Evolutionary conservation across 441 rosid genomes (phyloP), one percentile per base, ranked within the genome.

Genomic region (Francoa sonchifolia): DNA sequence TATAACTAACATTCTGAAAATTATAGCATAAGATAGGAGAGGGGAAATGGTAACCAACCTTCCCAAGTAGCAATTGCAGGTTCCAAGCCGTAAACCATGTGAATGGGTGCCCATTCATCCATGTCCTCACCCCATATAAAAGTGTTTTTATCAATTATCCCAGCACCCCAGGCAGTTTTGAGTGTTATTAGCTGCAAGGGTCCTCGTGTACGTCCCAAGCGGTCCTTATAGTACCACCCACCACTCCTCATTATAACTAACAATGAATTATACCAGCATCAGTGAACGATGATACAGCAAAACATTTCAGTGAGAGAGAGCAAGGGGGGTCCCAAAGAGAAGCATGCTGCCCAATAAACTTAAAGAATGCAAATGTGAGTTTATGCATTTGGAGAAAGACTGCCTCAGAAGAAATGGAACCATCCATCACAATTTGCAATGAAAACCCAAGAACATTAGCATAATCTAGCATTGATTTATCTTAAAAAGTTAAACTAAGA

Each of bases 51-150:
- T 20, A 9, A 62, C 64, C 44, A 50, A 88, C 97, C 95, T 78
- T 88, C 95, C 97, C 97, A 88, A 54, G 95, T 78, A 39, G 84
- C 95, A 63, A 83, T 78, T 5, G 95, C 89, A 27, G 65, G 83
- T 57, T 87, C 97, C 70, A 87, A 41, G 67, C 93, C 95, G 39
- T 87, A 83, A 49, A 87, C 59, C 97, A 87, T 87, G 57, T 76
- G 89, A 63, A 87, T 87, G 1, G 97, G 97, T 3, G 80, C 93
- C 97, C 95, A 87, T 65, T 80, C 97, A 61, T 83, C 95, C 89
- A 87, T 68, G 65, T 78, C 97, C 22, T 80, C 89, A 12, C 81
- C 81, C 97, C 97, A 87, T 29, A 87, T 47, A 65, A 87, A 83
- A 11, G 97, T 87, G 49, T 83, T 69, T 43, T 73, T 83, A 55